Conservation (phyloP, 768 basidiomycete genomes). For the Agaricus blazei region DNA sequence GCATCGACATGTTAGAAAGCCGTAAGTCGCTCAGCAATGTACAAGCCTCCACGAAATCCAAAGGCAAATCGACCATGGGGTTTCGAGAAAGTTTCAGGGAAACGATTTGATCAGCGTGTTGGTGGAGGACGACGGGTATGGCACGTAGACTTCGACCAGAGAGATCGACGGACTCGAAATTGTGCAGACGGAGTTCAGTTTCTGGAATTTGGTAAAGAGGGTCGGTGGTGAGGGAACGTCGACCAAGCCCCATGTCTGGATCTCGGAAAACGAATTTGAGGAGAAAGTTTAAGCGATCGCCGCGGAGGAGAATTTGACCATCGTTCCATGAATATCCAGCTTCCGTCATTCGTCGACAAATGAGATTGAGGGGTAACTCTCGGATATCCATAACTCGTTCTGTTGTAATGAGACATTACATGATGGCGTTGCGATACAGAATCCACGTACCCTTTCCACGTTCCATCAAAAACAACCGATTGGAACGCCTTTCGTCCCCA, state of each 20-base stretch:
- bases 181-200: conserved; percentile 65
- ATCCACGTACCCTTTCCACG: conserved; percentile 59
- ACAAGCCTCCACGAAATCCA: conserved; percentile 93
- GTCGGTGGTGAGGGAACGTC: conserved; percentile 20
- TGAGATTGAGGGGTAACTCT: conserved; percentile 83
- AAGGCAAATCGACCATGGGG: conserved; percentile 92
- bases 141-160: conserved; percentile 76
- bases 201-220: conserved; percentile 38
- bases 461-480: conserved; percentile 68
- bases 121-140: conserved; percentile 83
- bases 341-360: conserved; percentile 77
- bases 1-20: conserved; percentile 90
- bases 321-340: conserved; percentile 86
- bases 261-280: conserved; percentile 89
- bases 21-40: conserved; percentile 78
- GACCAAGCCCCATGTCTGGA: conserved; percentile 58
- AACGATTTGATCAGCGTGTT: conserved; percentile 78
- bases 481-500: conserved; percentile 42
- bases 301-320: conserved; percentile 68
- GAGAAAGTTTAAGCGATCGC: conserved; percentile 78
- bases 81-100: conserved; percentile 88
- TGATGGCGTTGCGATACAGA: background rate
- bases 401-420: conserved; percentile 22
- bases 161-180: conserved; percentile 78
- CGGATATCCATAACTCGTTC: conserved; percentile 79